phyloP scores from a whole-genome alignment of 805 yeast species.

The Jamesozyma rosinii region DNA sequence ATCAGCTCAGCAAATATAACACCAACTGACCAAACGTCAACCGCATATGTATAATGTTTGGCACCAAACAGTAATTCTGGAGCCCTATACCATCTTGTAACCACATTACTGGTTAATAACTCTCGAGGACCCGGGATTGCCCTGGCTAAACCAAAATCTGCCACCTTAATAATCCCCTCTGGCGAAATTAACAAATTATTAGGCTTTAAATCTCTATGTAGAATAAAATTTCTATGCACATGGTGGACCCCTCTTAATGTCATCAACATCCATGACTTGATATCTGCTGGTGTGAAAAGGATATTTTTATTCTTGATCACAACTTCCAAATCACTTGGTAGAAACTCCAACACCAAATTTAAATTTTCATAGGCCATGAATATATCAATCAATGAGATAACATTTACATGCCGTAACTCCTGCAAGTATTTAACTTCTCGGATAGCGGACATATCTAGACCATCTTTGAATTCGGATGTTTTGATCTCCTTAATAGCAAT shows the following conservation, averaged over 20 bases:
- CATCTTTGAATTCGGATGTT: slow-evolving; percentile 89
- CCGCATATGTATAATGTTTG: slow-evolving; percentile 75
- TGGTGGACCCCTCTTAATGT: slow-evolving; percentile 90
- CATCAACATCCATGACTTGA: slow-evolving; percentile 91
- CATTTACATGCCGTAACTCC: slow-evolving; percentile 68
- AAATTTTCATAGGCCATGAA: slow-evolving; percentile 56
- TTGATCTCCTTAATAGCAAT: slow-evolving; percentile 95
- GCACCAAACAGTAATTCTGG: slow-evolving; percentile 90
- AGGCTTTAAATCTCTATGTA: slow-evolving; percentile 92
- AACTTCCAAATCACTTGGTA: slow-evolving; percentile 87
- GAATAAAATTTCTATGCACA: slow-evolving; percentile 81
- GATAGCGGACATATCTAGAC: slow-evolving; percentile 95
- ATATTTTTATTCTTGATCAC: slow-evolving; percentile 71
- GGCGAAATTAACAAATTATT: slow-evolving; percentile 82
- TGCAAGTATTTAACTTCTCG: slow-evolving; percentile 83
- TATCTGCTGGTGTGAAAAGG: slow-evolving; percentile 74
- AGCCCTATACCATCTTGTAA: slow-evolving; percentile 95
- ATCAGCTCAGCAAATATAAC: slow-evolving; percentile 91
- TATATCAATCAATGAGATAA: slow-evolving; percentile 83
- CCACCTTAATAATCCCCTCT: slow-evolving; percentile 79
- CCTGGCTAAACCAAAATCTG: slow-evolving; percentile 95
- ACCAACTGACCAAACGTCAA: slow-evolving; percentile 96
- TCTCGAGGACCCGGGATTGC: slow-evolving; percentile 71
- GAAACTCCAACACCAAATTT: slow-evolving; percentile 83
- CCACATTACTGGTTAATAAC: slow-evolving; percentile 82